phyloP scores from a whole-genome alignment of 345 rosid species.

The Sisymbrium altissimum region DNA sequence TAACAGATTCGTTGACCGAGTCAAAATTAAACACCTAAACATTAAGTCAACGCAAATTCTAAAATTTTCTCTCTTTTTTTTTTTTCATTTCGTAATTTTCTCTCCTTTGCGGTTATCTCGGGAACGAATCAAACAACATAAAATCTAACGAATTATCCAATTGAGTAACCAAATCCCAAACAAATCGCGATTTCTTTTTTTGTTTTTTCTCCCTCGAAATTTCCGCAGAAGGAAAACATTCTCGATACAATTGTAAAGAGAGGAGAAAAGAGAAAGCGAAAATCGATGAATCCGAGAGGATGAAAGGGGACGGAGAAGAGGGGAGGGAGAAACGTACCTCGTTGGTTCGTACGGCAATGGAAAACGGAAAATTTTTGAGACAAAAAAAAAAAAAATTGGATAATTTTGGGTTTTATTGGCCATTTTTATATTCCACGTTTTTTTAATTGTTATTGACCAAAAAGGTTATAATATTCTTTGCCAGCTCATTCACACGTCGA shows the following conservation, averaged over 20 bases:
- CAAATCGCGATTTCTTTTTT: conserved; percentile 3
- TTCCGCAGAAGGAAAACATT: neutral
- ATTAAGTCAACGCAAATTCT: conserved; percentile 26
- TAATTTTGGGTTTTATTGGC: conserved; percentile 2
- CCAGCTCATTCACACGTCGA: conserved; percentile 31
- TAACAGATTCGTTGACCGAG: neutral
- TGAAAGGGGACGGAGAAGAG: neutral
- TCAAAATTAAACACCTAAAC: neutral
- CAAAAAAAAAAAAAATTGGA: conserved; percentile 23
- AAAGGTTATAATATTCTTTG: conserved; percentile 20
- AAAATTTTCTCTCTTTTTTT: neutral
- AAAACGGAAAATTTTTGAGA: conserved; percentile 11
- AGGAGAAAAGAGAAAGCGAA: neutral
- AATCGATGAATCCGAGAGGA: conserved; percentile 13
- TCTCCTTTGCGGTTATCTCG: neutral
- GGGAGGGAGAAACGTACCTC: conserved; percentile 22
- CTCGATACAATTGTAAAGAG: neutral
- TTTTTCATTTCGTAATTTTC: neutral
- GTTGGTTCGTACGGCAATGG: conserved; percentile 19
- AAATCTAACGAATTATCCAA: neutral
- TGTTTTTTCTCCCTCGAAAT: neutral
- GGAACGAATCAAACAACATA: neutral
- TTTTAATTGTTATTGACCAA: neutral
- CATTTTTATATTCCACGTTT: neutral
- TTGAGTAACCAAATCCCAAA: neutral